Evolutionary conservation across 371 early-diverging fungal species (phyloP).

Genomic region (Actinomortierella ambigua): DNA sequence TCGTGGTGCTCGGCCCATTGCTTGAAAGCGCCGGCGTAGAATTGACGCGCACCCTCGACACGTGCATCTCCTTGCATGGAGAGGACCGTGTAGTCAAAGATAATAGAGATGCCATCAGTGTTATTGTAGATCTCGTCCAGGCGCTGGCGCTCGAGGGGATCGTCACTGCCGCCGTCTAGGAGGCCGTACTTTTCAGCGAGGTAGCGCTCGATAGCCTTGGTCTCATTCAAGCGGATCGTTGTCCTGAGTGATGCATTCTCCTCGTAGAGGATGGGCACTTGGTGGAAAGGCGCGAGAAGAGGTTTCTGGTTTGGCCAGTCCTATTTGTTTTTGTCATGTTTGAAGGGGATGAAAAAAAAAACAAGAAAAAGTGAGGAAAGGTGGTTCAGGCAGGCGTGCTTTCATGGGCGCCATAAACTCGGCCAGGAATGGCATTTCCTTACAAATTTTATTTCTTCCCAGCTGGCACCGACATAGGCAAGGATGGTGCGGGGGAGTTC

Average conservation of each 20-base stretch:
- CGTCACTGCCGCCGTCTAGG: slow-evolving; percentile 22
- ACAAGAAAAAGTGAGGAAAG: too few species aligned
- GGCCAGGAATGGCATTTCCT: too few species aligned
- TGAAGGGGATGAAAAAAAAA: too few species aligned
- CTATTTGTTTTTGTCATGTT: too few species aligned
- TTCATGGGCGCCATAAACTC: too few species aligned
- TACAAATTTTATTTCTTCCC: slow-evolving; percentile 27
- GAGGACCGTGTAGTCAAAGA: slow-evolving; percentile 12
- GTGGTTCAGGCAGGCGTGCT: too few species aligned
- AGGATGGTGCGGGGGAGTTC: slow-evolving; percentile 29
- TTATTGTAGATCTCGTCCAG: slow-evolving; percentile 26
- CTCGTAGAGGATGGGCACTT: slow-evolving; percentile 51
- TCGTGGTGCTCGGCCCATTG: slow-evolving; percentile 24
- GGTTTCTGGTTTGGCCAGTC: too few species aligned
- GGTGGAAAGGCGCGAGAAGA: slow-evolving; percentile 43
- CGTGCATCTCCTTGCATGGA: slow-evolving; percentile 18
- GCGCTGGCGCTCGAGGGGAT: slow-evolving; percentile 23
- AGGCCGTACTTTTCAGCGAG: slow-evolving; percentile 43
- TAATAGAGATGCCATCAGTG: slow-evolving; percentile 2
- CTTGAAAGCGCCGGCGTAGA: slow-evolving; percentile 10
- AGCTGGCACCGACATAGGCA: slow-evolving; percentile 17
- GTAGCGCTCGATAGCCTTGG: slow-evolving; percentile 53
- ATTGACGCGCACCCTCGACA: slow-evolving; percentile 14
- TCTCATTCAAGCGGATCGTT: slow-evolving; percentile 44
- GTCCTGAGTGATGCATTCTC: too few species aligned